These are phyloP conservation scores for Triangularia setosa DNA, from an alignment of 2,329 filamentous ascomycete species.

Conservation along the genomic window DNA sequence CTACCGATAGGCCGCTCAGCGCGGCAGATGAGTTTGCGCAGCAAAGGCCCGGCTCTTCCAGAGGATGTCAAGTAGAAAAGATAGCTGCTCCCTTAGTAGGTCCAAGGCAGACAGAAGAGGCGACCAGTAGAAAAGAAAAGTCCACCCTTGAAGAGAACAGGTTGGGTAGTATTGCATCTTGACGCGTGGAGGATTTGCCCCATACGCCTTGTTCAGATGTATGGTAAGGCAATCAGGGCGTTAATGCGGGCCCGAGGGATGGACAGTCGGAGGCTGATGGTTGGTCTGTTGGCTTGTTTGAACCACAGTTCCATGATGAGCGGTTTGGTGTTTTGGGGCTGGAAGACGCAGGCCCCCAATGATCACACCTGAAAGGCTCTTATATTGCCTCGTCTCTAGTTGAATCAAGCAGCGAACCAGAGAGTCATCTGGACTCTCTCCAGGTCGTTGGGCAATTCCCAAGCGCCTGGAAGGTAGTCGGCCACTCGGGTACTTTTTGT, in stretches of 20 bases:
- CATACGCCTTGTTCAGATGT: conserved; percentile 13
- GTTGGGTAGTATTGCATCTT: conserved; percentile 21
- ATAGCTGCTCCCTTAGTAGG: background rate
- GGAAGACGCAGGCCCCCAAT: background rate
- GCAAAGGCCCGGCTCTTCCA: background rate
- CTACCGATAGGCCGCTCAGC: conserved; percentile 18
- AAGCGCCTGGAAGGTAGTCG: background rate
- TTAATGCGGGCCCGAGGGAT: conserved; percentile 13
- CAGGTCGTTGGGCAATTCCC: conserved; percentile 19
- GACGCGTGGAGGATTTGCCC: conserved; percentile 16
- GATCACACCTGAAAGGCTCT: background rate
- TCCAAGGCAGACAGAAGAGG: background rate
- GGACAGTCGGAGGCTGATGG: background rate
- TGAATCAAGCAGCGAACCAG: conserved; percentile 13
- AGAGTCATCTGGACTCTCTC: conserved; percentile 5
- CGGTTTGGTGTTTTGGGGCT: background rate
- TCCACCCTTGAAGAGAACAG: background rate
- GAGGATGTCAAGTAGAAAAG: background rate
- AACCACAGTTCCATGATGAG: background rate
- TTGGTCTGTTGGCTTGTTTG: background rate
- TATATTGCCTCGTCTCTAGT: conserved; percentile 16
- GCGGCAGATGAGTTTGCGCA: conserved; percentile 15
- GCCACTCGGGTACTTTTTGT: conserved; percentile 21
- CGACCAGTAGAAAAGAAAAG: background rate
- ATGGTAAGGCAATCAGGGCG: conserved; percentile 15